Evolutionary conservation across 148 eudicot species (phyloP), one percentile per base, ranked within the genome.

Genomic region (Chenopodium quinoa): DNA sequence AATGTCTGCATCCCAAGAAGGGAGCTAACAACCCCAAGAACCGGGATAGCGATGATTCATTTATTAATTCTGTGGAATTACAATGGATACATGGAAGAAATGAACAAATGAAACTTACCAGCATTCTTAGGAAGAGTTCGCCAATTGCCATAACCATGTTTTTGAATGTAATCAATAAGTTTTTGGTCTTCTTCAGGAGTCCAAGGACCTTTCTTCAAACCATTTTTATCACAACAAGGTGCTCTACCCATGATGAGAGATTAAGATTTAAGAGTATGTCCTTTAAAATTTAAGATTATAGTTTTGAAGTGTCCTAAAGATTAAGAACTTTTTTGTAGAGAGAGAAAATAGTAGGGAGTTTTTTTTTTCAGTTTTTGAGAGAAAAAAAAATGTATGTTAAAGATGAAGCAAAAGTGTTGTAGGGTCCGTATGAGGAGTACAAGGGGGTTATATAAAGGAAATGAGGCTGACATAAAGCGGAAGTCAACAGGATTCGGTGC

Each of bases 51-150:
- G 17, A 16, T 56, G 62, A 56, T 56, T 17, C 22, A 4, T 56
- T 22, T 56, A 4, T 56, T 56, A 56, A 16, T 16, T 56, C 3
- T 16, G 22, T 0, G 62, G 22, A 17, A 19, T 56, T 56, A 14
- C 22, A 14, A 16, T 56, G 4, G 62, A 56, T 50, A 2, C 17
- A 56, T 14, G 17, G 62, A 56, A n/a, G 17, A 65, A 8, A 7
- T 2, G 47, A 73, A 40, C 37, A 34, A 14, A 17, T 7, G 4
- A 32, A n/a, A 82, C 31, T 23, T 84, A 95, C 98, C 99, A 74
- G 99, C 99, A 88, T 95, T 95, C 80, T 93, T 93, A 1, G 99
- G 99, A 73, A 95, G 97, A 40, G 91, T 92, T 82, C 99, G 88
- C 99, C 99, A 95, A 71, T 95, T 95, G 37, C 99, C 97, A 88